Base-by-base conservation (phyloP, 2,329 filamentous ascomycete species). In the Apiospora phragmitis region DNA sequence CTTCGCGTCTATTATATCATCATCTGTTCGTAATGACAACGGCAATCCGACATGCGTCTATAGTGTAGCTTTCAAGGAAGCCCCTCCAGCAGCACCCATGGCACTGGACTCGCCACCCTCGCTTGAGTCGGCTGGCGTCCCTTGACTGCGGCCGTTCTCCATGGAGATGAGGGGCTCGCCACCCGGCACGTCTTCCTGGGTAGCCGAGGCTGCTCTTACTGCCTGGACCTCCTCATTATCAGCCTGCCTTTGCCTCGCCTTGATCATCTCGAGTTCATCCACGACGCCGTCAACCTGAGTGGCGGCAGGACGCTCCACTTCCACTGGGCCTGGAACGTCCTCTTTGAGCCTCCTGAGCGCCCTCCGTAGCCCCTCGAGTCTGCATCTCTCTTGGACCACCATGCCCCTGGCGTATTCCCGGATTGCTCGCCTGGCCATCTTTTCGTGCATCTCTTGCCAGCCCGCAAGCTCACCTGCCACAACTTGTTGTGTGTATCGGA, bases 401-500 rank as follows among this genome's bases (percentile, higher is more conserved):
- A 95, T 94, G 42, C 90, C 89, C 77, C 86, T 88, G 24, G 93
- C 95, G 75, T 97, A 89, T 65, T 94, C 90, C 74, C 87, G 89
- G 72, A 98, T 88, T 38, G 94, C 93, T 71, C 88, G 88, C 72
- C 91, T 85, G 1, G 93, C 94, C 83, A 93, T 90, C 76, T 89
- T 90, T 74, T 94, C 93, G 77, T 97, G 91, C 83, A 94, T 89
- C 51, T 97, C 94, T 77, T 97, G 95, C 94, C 96, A 99, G 21
- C 93, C 94, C 0, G 96, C 96, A 70, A 99, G 81, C 83, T 99
- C 96, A 1, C 90, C 88, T 8, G 97, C 95, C 32, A 98, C 95
- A 18, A 95, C 94, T 80, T 97, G 94, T 82, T 98, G 95, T 66
- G 95, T 97, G 80, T 96, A 97, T 67, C 94, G 86, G 70, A 99